phyloP scores from a whole-genome alignment of 768 basidiomycete species.

The Panellus pusillus region DNA sequence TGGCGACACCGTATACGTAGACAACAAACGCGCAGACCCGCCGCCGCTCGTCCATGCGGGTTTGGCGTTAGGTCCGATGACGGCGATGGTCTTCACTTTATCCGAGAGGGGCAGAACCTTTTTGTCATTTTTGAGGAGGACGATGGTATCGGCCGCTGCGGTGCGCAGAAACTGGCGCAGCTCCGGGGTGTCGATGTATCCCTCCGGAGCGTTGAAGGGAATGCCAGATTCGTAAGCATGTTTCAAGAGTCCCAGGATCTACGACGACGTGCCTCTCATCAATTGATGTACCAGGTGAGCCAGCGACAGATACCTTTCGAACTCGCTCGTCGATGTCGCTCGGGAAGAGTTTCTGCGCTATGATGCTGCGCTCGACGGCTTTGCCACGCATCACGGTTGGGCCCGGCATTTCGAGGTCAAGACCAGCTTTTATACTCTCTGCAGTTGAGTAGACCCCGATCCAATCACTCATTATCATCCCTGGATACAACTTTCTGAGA shows the following conservation, averaged over 20 bases:
- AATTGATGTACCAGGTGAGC: not conserved
- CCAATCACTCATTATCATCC: slow-evolving; percentile 64
- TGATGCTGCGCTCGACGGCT: slow-evolving; percentile 40
- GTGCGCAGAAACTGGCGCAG: slow-evolving; percentile 47
- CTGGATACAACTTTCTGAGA: slow-evolving; percentile 17
- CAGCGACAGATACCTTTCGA: slow-evolving; percentile 27
- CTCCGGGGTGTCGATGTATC: slow-evolving; percentile 45
- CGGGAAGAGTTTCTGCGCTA: slow-evolving; percentile 42
- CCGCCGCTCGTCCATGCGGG: slow-evolving; percentile 54
- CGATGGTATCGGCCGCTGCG: slow-evolving; percentile 54
- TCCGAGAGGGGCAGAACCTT: slow-evolving; percentile 47
- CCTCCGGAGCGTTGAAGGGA: slow-evolving; percentile 53
- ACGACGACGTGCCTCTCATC: not conserved
- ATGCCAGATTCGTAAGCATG: slow-evolving; percentile 52
- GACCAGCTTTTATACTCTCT: slow-evolving; percentile 57
- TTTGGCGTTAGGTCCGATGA: slow-evolving; percentile 66
- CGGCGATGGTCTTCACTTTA: slow-evolving; percentile 45
- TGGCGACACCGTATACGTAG: slow-evolving; percentile 57
- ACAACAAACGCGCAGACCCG: slow-evolving; percentile 54
- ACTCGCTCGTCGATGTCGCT: slow-evolving; percentile 43
- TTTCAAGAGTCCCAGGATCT: slow-evolving; percentile 51
- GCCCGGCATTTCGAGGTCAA: slow-evolving; percentile 65
- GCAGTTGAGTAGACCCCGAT: slow-evolving; percentile 48
- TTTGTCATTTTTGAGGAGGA: slow-evolving; percentile 61
- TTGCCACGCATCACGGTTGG: slow-evolving; percentile 49